A percentile compares a stretch with the other conserved stretches of the same genome.
Evolutionary conservation across 1,284 basidiomycete genomes (phyloP).

Genomic region (Somion occarium): DNA sequence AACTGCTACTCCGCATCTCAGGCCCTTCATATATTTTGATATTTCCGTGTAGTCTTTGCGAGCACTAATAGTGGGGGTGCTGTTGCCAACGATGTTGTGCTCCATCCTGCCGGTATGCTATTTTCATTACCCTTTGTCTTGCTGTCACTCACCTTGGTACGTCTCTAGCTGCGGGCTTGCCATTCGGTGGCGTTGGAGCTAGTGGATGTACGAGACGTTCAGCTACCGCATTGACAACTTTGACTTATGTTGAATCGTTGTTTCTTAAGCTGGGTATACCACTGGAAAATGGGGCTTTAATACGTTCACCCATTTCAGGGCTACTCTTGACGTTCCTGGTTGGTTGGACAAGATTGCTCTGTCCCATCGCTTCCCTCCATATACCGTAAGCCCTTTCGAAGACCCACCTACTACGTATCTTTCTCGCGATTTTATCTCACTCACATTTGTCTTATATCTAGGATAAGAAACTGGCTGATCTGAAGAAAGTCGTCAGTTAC

Average conservation of each 20-base stretch:
- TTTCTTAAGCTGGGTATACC: not conserved
- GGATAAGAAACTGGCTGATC: not conserved
- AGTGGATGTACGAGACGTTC: conserved; percentile 35
- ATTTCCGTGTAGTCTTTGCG: not conserved
- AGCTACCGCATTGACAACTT: not conserved
- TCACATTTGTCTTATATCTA: not conserved
- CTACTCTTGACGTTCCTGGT: not conserved
- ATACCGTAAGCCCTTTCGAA: not conserved
- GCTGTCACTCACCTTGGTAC: not conserved
- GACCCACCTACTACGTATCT: not conserved
- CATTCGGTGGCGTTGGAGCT: conserved; percentile 43
- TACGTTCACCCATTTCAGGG: conserved; percentile 1
- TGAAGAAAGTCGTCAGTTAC: not conserved
- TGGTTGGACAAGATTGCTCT: conserved; percentile 1
- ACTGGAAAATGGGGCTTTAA: too few species aligned
- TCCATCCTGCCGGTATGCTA: not conserved
- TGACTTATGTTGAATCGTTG: not conserved
- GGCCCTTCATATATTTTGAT: not conserved
- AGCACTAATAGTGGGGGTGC: not conserved
- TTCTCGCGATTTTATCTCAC: not conserved
- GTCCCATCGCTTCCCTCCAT: not conserved
- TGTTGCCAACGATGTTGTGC: not conserved
- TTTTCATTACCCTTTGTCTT: not conserved
- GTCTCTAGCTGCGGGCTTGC: not conserved
- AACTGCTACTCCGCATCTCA: not conserved